Percentiles rank a stretch among this genome's conserved stretches.
These are phyloP conservation scores for Angophora floribunda DNA, from an alignment of 345 rosid genomes.

Conservation along the genomic window DNA sequence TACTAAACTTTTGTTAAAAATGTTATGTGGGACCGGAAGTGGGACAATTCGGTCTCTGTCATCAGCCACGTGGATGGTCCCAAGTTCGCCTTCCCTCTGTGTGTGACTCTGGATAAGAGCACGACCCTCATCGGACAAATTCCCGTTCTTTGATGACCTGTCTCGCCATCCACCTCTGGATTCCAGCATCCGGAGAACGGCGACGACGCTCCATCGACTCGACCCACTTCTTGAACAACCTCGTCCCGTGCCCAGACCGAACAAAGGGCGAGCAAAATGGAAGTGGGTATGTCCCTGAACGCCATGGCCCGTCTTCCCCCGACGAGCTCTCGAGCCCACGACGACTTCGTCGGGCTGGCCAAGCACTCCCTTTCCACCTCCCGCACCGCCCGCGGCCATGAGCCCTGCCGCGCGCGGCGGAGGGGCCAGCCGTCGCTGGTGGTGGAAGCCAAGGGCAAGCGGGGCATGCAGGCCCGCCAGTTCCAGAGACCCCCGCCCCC, in stretches of 20 bases:
- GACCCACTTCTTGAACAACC: background rate
- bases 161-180: background rate
- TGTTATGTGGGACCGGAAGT: background rate
- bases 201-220: background rate
- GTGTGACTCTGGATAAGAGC: background rate
- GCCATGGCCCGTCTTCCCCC: conserved; percentile 59
- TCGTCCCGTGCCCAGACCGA: background rate
- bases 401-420: background rate
- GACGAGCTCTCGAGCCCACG: conserved; percentile 34
- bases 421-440: conserved; percentile 17
- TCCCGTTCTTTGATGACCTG: background rate
- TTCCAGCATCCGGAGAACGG: background rate
- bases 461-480: conserved; percentile 77
- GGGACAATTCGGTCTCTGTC: background rate
- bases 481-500: conserved; percentile 58
- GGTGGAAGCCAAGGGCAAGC: conserved; percentile 83
- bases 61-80: conserved; percentile 4
- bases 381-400: conserved; percentile 15
- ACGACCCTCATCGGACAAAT: background rate
- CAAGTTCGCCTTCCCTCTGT: background rate
- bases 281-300: conserved; percentile 69
- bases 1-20: background rate
- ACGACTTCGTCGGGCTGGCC: conserved; percentile 23
- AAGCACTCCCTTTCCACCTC: conserved; percentile 51
- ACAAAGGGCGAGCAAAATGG: conserved; percentile 10